These are phyloP conservation scores for Anthostomella pinea DNA, from an alignment of 2,329 filamentous ascomycete species.

Conservation along the genomic window DNA sequence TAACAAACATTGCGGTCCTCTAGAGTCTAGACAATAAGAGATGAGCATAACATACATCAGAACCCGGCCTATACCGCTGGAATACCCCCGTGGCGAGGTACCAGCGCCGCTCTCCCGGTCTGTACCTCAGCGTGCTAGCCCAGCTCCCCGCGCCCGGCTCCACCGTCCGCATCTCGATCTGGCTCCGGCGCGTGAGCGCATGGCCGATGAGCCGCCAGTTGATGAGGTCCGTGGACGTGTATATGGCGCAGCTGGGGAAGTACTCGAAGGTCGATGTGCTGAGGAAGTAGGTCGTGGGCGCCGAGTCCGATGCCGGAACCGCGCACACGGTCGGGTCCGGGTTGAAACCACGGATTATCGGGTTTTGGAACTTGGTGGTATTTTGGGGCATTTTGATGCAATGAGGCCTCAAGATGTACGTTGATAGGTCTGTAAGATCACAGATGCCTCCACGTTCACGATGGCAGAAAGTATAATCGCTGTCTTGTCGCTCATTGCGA, in stretches of 20 bases:
- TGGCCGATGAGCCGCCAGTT: slow-evolving; percentile 53
- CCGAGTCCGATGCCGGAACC: slow-evolving; percentile 25
- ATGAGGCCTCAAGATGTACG: too few relatives aligned
- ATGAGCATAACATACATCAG: slow-evolving; percentile 20
- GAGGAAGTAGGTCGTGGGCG: slow-evolving; percentile 48
- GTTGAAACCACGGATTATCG: slow-evolving; percentile 58
- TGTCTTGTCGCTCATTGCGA: background rate
- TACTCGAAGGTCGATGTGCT: slow-evolving; percentile 62
- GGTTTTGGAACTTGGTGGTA: slow-evolving; percentile 40
- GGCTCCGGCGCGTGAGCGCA: slow-evolving; percentile 47
- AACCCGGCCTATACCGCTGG: slow-evolving; percentile 39
- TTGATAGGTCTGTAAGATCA: too few relatives aligned
- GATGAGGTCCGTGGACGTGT: slow-evolving; percentile 52
- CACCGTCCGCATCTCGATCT: slow-evolving; percentile 50
- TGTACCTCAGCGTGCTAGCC: slow-evolving; percentile 47
- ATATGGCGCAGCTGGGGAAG: slow-evolving; percentile 60
- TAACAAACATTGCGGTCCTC: background rate
- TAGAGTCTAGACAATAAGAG: background rate
- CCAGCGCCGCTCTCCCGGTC: slow-evolving; percentile 36
- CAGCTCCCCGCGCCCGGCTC: slow-evolving; percentile 50
- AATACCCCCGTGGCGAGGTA: slow-evolving; percentile 47
- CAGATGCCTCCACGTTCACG: too few relatives aligned
- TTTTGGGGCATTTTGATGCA: slow-evolving; percentile 1
- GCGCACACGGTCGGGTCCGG: slow-evolving; percentile 54
- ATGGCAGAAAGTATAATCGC: background rate